phyloP scores from a whole-genome alignment of 768 basidiomycete genomes.

The Phanerochaete carnosa region DNA sequence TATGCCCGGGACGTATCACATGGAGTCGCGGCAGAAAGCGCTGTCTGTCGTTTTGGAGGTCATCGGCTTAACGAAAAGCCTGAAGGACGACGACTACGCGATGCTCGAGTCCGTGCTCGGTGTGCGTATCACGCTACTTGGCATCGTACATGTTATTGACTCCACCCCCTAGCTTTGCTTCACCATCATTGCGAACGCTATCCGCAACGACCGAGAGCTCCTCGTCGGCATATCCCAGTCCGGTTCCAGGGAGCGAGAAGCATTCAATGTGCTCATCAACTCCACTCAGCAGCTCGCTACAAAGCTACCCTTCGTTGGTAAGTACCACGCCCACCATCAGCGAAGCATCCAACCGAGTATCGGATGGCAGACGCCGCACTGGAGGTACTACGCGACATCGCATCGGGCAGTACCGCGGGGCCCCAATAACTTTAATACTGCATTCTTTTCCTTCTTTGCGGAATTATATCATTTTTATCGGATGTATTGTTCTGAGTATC shows the following conservation, averaged over 20 bases:
- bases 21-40: constrained; percentile 19
- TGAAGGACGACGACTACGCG: constrained; percentile 22
- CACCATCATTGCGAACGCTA: constrained; percentile 20
- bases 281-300: constrained; percentile 1
- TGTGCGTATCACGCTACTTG: constrained; percentile 6
- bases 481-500: too few species aligned
- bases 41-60: constrained; percentile 21
- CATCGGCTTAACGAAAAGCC: constrained; percentile 19
- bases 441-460: too few species aligned
- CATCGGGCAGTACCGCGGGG: background rate
- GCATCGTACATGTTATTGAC: background rate
- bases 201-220: constrained; percentile 12
- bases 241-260: background rate
- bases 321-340: background rate
- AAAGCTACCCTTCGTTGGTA: background rate
- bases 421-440: too few species aligned
- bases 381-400: background rate
- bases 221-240: background rate
- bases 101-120: constrained; percentile 23
- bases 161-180: constrained; percentile 16
- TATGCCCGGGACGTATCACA: constrained; percentile 17
- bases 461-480: background rate
- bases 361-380: background rate
- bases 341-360: background rate
- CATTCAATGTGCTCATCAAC: constrained; percentile 7